A percentile compares a stretch with the other conserved stretches of the same genome.
phyloP scores from a whole-genome alignment of 108 stramenopile species.

The Cylindrotheca fusiformis region DNA sequence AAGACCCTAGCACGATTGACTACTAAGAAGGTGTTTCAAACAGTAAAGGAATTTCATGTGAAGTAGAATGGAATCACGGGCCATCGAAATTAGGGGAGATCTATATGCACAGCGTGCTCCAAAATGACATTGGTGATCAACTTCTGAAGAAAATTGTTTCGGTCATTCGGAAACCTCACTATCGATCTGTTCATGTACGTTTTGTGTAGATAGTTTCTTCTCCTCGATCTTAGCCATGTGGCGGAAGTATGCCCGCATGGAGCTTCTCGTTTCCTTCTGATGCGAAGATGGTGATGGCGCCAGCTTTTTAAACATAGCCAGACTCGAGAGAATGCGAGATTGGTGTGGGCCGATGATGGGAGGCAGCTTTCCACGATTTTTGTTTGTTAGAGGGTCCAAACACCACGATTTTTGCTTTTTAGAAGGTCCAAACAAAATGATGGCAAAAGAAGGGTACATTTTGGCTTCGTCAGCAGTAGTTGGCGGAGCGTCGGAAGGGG shows the following conservation, averaged over 20 bases:
- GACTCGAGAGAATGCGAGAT: constrained; percentile 28
- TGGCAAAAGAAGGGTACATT: constrained; percentile 5
- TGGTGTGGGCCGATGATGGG: constrained; percentile 28
- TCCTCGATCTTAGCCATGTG: background rate
- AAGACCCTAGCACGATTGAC: background rate
- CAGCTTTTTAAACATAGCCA: constrained; percentile 54
- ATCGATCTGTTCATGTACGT: constrained; percentile 57
- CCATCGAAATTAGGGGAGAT: background rate
- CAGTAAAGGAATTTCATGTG: background rate
- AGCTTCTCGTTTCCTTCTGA: no score
- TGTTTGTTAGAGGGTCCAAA: constrained; percentile 32
- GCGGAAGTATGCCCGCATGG: background rate
- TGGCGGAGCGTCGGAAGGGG: constrained; percentile 34
- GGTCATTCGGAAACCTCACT: constrained; percentile 53
- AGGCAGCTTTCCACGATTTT: constrained; percentile 33
- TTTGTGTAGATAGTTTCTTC: constrained; percentile 17
- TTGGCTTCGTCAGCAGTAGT: constrained; percentile 47
- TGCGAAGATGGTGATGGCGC: constrained; percentile 34
- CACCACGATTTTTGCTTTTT: constrained; percentile 40
- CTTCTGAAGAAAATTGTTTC: constrained; percentile 77
- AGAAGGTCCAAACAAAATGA: constrained; percentile 24
- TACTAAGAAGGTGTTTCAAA: background rate
- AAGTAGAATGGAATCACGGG: background rate
- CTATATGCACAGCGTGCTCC: background rate
- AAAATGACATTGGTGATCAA: constrained; percentile 42